Evolutionary conservation across 768 basidiomycete genomes (phyloP).

Genomic region (Suillus clintonianus): DNA sequence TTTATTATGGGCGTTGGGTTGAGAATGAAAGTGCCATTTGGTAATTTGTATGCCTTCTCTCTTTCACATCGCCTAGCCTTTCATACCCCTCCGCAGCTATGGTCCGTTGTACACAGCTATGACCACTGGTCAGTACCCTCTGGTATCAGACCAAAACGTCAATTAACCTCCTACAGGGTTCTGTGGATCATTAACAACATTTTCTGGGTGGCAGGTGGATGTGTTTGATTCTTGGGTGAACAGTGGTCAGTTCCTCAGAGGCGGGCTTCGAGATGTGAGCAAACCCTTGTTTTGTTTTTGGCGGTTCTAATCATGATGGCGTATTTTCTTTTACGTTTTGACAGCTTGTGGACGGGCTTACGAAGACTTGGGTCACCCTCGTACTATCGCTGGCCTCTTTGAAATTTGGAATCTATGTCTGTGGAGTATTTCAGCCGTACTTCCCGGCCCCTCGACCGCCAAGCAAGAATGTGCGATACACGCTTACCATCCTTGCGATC

Average conservation of each 20-base stretch:
- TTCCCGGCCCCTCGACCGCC: constrained; percentile 47
- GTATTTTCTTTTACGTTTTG: constrained; percentile 8
- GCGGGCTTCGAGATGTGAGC: constrained; percentile 73
- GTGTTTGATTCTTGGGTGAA: constrained; percentile 87
- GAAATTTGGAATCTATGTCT: constrained; percentile 69
- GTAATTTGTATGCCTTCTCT: constrained; percentile 60
- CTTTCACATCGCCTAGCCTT: constrained; percentile 8
- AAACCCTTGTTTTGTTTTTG: background rate
- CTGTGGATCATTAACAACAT: constrained; percentile 95
- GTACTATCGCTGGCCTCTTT: constrained; percentile 77
- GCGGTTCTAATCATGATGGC: background rate
- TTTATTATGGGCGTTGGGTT: constrained; percentile 86
- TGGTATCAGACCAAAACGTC: background rate
- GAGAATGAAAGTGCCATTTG: constrained; percentile 70
- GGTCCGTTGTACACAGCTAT: constrained; percentile 85
- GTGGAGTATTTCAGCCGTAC: constrained; percentile 40
- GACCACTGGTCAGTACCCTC: constrained; percentile 66
- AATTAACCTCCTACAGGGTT: constrained; percentile 54
- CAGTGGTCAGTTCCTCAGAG: constrained; percentile 49
- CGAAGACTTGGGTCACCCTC: constrained; percentile 78
- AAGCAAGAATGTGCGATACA: constrained; percentile 45
- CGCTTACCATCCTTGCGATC: constrained; percentile 55
- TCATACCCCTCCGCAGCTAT: constrained; percentile 55
- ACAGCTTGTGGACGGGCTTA: constrained; percentile 87
- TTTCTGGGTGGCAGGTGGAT: constrained; percentile 93